These are phyloP conservation scores for Myriosclerotinia curreyana DNA, from an alignment of 2,329 filamentous ascomycete species.

Conservation along the genomic window DNA sequence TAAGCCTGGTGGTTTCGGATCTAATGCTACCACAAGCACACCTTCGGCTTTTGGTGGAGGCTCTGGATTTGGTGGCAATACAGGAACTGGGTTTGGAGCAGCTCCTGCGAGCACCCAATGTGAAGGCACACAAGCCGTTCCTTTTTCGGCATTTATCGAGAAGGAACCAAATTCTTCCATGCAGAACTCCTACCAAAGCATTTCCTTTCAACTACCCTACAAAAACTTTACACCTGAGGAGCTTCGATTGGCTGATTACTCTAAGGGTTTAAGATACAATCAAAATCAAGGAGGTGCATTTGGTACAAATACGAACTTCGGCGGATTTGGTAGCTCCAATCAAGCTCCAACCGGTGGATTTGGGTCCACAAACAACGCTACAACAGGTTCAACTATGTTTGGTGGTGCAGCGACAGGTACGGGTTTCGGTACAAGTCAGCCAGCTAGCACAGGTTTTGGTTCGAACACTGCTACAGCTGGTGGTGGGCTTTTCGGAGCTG, in stretches of 20 bases:
- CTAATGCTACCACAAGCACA: constrained; percentile 37
- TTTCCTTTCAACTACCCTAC: constrained; percentile 75
- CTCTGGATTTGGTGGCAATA: constrained; percentile 42
- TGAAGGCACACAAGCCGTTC: constrained; percentile 66
- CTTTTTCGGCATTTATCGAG: constrained; percentile 67
- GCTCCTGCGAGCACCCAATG: constrained; percentile 50
- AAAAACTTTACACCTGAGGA: constrained; percentile 90
- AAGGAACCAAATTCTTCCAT: constrained; percentile 64
- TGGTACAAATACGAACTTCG: constrained; percentile 45
- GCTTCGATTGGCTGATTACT: constrained; percentile 80
- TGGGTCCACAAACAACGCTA: constrained; percentile 33
- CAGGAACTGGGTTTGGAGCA: constrained; percentile 47
- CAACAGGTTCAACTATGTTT: constrained; percentile 42
- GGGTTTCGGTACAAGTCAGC: constrained; percentile 48
- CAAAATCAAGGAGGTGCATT: constrained; percentile 84
- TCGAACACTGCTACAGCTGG: constrained; percentile 38
- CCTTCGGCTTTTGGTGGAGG: constrained; percentile 35
- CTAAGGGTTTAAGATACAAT: constrained; percentile 78
- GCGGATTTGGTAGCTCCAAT: constrained; percentile 39
- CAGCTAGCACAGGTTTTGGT: constrained; percentile 49
- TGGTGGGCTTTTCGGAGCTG: constrained; percentile 44
- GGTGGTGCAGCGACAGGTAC: constrained; percentile 41
- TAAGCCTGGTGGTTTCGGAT: constrained; percentile 38
- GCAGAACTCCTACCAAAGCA: constrained; percentile 70
- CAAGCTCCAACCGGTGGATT: constrained; percentile 31